Conservation (phyloP, 108 stramenopile genomes). For the Cylindrotheca fusiformis region DNA sequence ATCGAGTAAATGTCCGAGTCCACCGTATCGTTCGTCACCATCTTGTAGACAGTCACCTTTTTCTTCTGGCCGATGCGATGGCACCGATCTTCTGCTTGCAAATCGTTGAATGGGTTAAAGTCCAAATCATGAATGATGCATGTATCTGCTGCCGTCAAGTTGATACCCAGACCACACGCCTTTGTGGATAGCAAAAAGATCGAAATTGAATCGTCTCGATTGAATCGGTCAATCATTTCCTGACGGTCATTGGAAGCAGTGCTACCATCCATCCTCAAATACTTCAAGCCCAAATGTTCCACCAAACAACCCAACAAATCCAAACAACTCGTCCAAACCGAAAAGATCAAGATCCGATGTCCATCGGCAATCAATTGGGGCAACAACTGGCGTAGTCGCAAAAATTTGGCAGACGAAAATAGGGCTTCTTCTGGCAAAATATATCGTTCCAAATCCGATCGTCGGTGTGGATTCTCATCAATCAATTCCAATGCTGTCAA, state of each 20-base stretch:
- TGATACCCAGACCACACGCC: constrained; percentile 66
- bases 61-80: constrained; percentile 81
- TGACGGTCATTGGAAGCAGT: constrained; percentile 73
- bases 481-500: constrained; percentile 68
- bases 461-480: constrained; percentile 54
- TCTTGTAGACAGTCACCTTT: constrained; percentile 68
- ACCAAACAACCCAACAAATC: constrained; percentile 81
- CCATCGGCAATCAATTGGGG: constrained; percentile 52
- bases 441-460: constrained; percentile 47
- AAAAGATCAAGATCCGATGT: constrained; percentile 82
- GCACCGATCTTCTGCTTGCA: constrained; percentile 86
- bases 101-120: constrained; percentile 97
- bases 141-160: constrained; percentile 89
- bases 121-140: constrained; percentile 96
- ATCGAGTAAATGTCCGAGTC: constrained; percentile 80
- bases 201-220: constrained; percentile 51
- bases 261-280: constrained; percentile 76
- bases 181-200: constrained; percentile 84
- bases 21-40: constrained; percentile 71
- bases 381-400: constrained; percentile 50
- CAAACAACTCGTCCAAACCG: constrained; percentile 85
- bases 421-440: constrained; percentile 54
- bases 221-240: constrained; percentile 73
- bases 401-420: constrained; percentile 77
- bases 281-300: constrained; percentile 56